Conservation (phyloP, 2,329 filamentous ascomycete genomes). For the Phaeophleospora eucalypticola region DNA sequence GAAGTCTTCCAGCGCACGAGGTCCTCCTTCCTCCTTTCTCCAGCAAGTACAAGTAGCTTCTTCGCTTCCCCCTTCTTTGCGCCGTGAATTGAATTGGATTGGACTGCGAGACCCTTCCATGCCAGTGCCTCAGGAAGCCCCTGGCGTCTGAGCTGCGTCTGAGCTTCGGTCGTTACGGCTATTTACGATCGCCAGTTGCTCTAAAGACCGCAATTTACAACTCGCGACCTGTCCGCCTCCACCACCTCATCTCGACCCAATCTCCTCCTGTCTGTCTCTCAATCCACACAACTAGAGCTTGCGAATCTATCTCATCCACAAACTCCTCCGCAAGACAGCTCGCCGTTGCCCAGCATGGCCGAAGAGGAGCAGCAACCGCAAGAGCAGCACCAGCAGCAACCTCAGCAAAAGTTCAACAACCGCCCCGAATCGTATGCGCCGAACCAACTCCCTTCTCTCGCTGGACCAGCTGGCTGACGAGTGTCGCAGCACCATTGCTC, state of each 20-base stretch:
- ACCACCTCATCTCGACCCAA: too few relatives aligned
- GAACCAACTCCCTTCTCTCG: not conserved
- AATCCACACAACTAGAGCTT: too few relatives aligned
- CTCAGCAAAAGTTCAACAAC: constrained; percentile 6
- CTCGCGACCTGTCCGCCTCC: too few relatives aligned
- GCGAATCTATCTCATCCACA: too few relatives aligned
- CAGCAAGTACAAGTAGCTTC: not conserved
- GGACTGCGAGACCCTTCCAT: not conserved
- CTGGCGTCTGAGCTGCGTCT: not conserved
- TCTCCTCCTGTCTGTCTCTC: too few relatives aligned
- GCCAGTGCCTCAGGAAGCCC: not conserved
- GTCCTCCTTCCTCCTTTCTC: too few relatives aligned
- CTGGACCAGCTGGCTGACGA: not conserved
- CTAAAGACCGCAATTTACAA: too few relatives aligned
- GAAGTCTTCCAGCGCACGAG: too few relatives aligned
- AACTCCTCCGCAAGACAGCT: not conserved
- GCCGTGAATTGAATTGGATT: too few relatives aligned
- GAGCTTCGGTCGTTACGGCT: not conserved
- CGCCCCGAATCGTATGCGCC: constrained; percentile 27
- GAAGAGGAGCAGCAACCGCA: constrained; percentile 7
- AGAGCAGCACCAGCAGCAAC: not conserved
- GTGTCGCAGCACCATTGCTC: constrained; percentile 71
- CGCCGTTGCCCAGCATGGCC: constrained; percentile 7
- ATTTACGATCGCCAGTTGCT: not conserved
- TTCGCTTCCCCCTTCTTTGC: not conserved